A percentile compares a stretch with the other conserved stretches of the same genome.
Conservation (phyloP, 331 rosid genomes). For the Rosa hybrid region DNA sequence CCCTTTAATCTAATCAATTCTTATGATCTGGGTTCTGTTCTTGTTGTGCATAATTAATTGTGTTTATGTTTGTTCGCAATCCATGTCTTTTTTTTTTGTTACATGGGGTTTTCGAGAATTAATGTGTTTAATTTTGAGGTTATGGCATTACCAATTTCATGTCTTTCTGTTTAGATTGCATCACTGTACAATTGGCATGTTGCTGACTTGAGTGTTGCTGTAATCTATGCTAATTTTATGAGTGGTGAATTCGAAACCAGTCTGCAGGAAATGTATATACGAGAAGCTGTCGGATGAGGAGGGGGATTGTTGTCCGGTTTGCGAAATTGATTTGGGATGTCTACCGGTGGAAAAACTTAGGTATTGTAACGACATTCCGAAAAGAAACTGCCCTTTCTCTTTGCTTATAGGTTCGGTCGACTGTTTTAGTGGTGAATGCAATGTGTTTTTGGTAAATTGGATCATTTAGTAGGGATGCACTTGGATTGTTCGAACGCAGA, state of each 20-base stretch:
- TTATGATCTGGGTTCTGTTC: slow-evolving; percentile 24
- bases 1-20: slow-evolving; percentile 15
- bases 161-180: background rate
- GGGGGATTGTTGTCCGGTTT: slow-evolving; percentile 79
- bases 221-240: slow-evolving; percentile 28
- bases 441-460: background rate
- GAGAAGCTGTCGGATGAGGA: slow-evolving; percentile 88
- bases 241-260: slow-evolving; percentile 47
- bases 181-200: background rate
- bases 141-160: background rate
- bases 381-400: background rate
- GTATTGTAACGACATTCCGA: slow-evolving; percentile 24
- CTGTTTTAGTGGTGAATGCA: too few relatives aligned
- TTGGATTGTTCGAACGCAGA: background rate
- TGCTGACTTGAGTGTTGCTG: background rate
- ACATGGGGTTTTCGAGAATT: slow-evolving; percentile 23
- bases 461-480: background rate
- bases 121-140: slow-evolving; percentile 14
- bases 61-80: slow-evolving; percentile 4
- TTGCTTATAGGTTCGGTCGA: background rate
- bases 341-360: slow-evolving; percentile 91
- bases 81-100: slow-evolving; percentile 20
- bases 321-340: slow-evolving; percentile 84
- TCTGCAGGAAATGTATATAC: slow-evolving; percentile 91
- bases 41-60: slow-evolving; percentile 17